Base-by-base conservation (phyloP, 1,284 basidiomycete species). In the Ganoderma sp. region DNA sequence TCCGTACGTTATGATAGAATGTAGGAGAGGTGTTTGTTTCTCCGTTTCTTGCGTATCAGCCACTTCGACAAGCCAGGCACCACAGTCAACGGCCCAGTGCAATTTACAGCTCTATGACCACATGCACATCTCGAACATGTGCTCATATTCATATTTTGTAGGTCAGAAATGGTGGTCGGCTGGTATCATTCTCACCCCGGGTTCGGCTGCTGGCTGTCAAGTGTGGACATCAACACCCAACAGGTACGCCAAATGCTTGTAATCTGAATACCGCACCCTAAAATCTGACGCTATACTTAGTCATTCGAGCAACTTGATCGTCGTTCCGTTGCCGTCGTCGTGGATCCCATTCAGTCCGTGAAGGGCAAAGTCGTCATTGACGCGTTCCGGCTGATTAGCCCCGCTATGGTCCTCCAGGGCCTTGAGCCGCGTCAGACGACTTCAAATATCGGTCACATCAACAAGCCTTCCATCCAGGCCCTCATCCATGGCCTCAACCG, bases 151-250 rank as follows among this genome's bases (percentile, higher is more conserved):
- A 32, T 32, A 32, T 32, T 42, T 12, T 25, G 22, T 41, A 60
- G 97, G 75, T 95, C 97, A 61, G 98, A 99, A 84, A 96, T 94
- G 90, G 98, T 99, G 12, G 98, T 99, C 0, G 98, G 98, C 9
- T 99, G 98, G 98, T 99, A 99, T 80, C 98, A 99, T 81, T 99
- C 98, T 61, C 98, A 99, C 84, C 98, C 98, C 65, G 98, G 98
- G 39, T 99, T 99, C 80, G 98, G 98, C 6, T 99, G 98, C 81
- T 99, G 98, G 98, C 84, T 99, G 50, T 98, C 96, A 62, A 97
- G 95, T 75, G 98, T 99, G 50, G 98, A 99, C 83, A 97, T 99
- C 79, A 99, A 99, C 83, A 99, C 98, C 6, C 98, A 99, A 80
- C 97, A 98, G 84, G 96, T 93, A 69, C 39, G 58, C 8, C 25